Conservation (phyloP, 352 stramenopile genomes). For the Pythium grandisporangium region DNA sequence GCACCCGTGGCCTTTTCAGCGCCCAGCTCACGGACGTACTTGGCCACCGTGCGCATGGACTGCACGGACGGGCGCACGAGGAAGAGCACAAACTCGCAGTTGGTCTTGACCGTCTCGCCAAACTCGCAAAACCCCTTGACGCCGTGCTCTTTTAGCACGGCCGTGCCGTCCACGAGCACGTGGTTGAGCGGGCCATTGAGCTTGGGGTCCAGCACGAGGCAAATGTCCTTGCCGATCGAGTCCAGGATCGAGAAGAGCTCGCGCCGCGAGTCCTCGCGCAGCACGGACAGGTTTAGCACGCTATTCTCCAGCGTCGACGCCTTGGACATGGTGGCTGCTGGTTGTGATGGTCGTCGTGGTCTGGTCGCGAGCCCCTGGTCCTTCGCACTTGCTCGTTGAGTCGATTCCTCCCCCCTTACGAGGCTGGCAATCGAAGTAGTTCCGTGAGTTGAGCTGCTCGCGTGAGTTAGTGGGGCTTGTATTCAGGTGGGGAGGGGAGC, state of each 20-base stretch:
- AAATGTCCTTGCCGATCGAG: constrained; percentile 81
- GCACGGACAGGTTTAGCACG: constrained; percentile 77
- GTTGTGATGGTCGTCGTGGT: too few species aligned
- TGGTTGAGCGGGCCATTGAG: constrained; percentile 78
- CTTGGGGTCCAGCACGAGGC: constrained; percentile 79
- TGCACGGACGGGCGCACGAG: constrained; percentile 74
- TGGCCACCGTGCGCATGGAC: constrained; percentile 73
- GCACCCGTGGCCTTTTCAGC: constrained; percentile 11
- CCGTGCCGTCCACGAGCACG: constrained; percentile 80
- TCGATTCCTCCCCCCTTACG: too few species aligned
- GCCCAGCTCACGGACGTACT: constrained; percentile 62
- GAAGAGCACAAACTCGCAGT: constrained; percentile 85
- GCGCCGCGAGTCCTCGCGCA: constrained; percentile 76
- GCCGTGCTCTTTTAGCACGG: constrained; percentile 77
- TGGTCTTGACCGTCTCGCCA: constrained; percentile 67
- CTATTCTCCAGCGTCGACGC: constrained; percentile 74
- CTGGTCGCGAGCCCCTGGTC: too few species aligned
- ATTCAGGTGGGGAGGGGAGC: too few species aligned
- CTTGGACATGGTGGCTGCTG: constrained; percentile 50
- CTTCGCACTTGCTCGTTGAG: too few species aligned
- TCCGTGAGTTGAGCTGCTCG: too few species aligned
- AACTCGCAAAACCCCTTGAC: constrained; percentile 84
- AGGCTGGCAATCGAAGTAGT: too few species aligned
- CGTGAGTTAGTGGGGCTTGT: too few species aligned
- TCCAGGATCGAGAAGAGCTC: constrained; percentile 83